Base-by-base conservation (phyloP, 495 filamentous ascomycete genomes). In the Neurospora pannonica region DNA sequence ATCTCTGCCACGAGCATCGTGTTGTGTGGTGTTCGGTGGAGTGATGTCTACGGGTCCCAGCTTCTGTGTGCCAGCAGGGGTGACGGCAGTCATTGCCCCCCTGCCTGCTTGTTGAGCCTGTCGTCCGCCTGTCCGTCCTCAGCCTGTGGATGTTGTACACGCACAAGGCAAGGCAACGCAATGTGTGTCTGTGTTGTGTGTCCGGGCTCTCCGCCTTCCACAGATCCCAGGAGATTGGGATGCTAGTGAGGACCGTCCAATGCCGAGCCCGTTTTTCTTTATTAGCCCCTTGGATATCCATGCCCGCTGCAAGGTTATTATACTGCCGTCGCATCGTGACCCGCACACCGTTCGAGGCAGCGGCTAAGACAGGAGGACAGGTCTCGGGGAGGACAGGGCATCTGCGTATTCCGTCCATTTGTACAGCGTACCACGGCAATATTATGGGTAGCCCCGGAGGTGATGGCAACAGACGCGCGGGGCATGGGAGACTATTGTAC, bases 201-300 rank as follows among this genome's bases (percentile, higher is more conserved):
- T 62, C 28, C 38, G 38, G 62, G 40, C 67, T 37, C 13, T 71
- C 69, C 38, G 69, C 72, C 72, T 54, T 73, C 73, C 71, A 76
- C 37, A 74, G 72, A 78, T 81, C 77, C 81, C 80, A 79, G 78
- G 79, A 76, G 76, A 77, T 76, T 81, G 80, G 81, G 79, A 82
- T 82, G 77, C 79, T 81, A 81, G 46, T 75, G 74, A 79, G 70
- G 62, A 79, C 75, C 75, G 48, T 62, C 48, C 24, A 31, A 79
- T 82, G 78, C 81, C 81, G 79, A 81, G 75, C 77, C 76, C 75
- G 71, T 78, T 70, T 74, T 28, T 28, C 71, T 70, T 74, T 79
- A 79, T 81, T 77, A 80, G 76, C 70, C 75, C 71, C 70, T 69
- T 74, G 70, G 40, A 79, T 78, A 75, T 79, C 73, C 75, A 76